These are phyloP conservation scores for Carnegiea gigantea DNA, from an alignment of 179 eudicot species.

Conservation along the genomic window DNA sequence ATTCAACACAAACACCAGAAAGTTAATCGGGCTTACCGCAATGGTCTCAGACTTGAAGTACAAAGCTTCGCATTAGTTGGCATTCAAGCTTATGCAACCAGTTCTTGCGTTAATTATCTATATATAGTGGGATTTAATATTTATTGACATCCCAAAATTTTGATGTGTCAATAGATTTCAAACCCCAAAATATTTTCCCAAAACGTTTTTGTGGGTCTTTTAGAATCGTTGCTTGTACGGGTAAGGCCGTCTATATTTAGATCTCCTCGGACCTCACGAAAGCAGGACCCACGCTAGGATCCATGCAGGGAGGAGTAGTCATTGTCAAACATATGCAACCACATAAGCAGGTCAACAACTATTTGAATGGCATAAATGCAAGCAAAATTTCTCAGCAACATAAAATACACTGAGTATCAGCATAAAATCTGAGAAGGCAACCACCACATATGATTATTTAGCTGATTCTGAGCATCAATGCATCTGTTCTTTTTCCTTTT, in stretches of 20 bases:
- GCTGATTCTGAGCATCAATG: background rate
- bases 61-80: background rate
- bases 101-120: too few species aligned
- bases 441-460: background rate
- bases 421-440: background rate
- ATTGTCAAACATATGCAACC: background rate
- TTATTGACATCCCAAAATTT: too few species aligned
- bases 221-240: too few species aligned
- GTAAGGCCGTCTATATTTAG: too few species aligned
- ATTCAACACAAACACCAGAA: background rate
- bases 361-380: background rate
- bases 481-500: background rate
- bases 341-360: background rate
- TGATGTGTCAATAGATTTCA: too few species aligned
- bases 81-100: background rate
- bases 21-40: background rate
- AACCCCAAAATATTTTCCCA: too few species aligned
- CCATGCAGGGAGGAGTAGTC: too few species aligned
- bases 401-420: background rate
- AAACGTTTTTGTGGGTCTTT: too few species aligned
- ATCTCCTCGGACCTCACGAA: too few species aligned
- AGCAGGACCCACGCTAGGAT: too few species aligned
- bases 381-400: background rate
- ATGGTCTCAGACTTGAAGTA: background rate
- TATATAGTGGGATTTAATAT: too few species aligned